Percentiles rank a stretch among this genome's conserved stretches.
These are phyloP conservation scores for Funneliformis caledonium DNA, from an alignment of 371 early-diverging fungal species.

Conservation along the genomic window DNA sequence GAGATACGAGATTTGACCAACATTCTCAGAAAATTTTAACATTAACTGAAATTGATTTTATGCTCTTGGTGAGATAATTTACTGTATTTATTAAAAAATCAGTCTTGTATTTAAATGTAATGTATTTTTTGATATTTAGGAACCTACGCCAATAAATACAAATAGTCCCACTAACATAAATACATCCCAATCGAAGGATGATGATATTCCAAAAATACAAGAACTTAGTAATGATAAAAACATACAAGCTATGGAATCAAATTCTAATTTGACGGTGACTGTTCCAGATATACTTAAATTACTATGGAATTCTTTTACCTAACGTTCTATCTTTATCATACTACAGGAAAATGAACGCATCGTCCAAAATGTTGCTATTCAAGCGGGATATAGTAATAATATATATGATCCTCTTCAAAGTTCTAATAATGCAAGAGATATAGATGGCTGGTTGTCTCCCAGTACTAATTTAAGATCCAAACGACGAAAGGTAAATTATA, in stretches of 20 bases:
- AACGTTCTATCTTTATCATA: neutral
- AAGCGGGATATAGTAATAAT: neutral
- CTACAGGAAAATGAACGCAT: neutral
- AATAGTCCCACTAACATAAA: neutral
- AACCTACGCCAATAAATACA: neutral
- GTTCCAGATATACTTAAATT: neutral
- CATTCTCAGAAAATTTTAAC: neutral
- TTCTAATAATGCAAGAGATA: neutral
- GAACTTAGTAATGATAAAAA: neutral
- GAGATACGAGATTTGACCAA: neutral
- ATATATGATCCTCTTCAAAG: neutral
- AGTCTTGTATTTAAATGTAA: neutral
- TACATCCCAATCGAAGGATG: neutral
- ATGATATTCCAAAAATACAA: neutral
- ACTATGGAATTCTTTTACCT: neutral
- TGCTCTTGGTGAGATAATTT: neutral
- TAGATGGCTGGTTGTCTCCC: conserved; percentile 13
- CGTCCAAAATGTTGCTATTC: neutral
- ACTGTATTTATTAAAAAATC: neutral
- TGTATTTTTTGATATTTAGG: neutral
- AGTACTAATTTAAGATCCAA: conserved; percentile 2
- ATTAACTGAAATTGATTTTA: conserved; percentile 3
- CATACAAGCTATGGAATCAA: too few relatives aligned
- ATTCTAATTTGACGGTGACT: neutral
- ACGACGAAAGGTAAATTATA: conserved; percentile 13